phyloP scores from a whole-genome alignment of 2,329 filamentous ascomycete genomes.

The Exserohilum rostratum region DNA sequence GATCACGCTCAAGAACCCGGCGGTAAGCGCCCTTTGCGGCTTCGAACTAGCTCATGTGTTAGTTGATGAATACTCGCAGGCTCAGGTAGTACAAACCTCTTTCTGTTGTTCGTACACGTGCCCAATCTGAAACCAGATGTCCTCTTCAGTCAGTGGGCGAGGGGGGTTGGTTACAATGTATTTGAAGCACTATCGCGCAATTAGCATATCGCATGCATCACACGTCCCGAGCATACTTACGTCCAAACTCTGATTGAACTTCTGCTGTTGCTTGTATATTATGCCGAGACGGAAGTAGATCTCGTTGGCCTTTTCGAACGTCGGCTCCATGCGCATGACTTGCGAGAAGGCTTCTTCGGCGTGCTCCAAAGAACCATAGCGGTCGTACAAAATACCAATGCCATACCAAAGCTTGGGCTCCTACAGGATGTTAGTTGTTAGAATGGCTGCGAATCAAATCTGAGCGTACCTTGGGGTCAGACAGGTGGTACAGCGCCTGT shows the following conservation, averaged over 20 bases:
- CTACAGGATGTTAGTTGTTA: slow-evolving; percentile 50
- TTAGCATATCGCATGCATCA: slow-evolving; percentile 15
- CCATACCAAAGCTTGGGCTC: slow-evolving; percentile 99
- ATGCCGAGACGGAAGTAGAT: slow-evolving; percentile 99
- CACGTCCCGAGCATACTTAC: slow-evolving; percentile 55
- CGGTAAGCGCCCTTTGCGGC: slow-evolving; percentile 90
- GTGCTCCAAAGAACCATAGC: slow-evolving; percentile 94
- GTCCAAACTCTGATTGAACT: slow-evolving; percentile 89
- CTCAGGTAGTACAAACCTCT: slow-evolving; percentile 72
- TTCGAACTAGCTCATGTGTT: slow-evolving; percentile 71
- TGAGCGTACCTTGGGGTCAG: slow-evolving; percentile 79
- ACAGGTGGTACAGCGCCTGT: slow-evolving; percentile 88
- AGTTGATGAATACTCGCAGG: slow-evolving; percentile 16
- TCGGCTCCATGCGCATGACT: slow-evolving; percentile 97
- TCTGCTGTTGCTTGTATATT: slow-evolving; percentile 98
- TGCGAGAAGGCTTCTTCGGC: slow-evolving; percentile 98
- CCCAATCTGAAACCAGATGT: slow-evolving; percentile 99
- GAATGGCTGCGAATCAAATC: slow-evolving; percentile 3
- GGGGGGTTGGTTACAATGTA: slow-evolving; percentile 96
- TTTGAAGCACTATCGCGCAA: slow-evolving; percentile 82
- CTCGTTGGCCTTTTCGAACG: slow-evolving; percentile 98
- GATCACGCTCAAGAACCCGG: slow-evolving; percentile 90
- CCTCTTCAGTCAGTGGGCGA: slow-evolving; percentile 90
- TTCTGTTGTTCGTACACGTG: slow-evolving; percentile 99
- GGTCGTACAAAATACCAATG: slow-evolving; percentile 95